These are phyloP conservation scores for Jasminum sambac DNA, from an alignment of 257 asterid species.

Conservation along the genomic window DNA sequence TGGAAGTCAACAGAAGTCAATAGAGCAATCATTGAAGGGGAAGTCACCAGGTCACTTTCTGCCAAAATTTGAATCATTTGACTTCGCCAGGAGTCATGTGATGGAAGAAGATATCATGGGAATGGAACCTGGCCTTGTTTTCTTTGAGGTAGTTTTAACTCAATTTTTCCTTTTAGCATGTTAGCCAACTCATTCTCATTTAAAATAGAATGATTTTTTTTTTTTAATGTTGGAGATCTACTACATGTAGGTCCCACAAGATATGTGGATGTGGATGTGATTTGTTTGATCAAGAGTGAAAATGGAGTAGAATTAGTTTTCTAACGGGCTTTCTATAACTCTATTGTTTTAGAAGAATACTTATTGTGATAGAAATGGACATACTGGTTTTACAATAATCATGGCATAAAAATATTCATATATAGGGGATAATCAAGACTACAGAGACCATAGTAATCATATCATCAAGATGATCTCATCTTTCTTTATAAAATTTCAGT, in stretches of 20 bases:
- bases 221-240: too few relatives aligned
- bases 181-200: too few relatives aligned
- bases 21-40: conserved; percentile 17
- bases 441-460: not conserved
- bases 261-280: too few relatives aligned
- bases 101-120: conserved; percentile 99
- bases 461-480: conserved; percentile 15
- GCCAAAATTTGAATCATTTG: conserved; percentile 80
- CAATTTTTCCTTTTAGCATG: not conserved
- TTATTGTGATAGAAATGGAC: conserved; percentile 11
- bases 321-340: too few relatives aligned
- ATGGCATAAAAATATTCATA: too few relatives aligned
- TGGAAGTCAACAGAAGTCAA: conserved; percentile 31
- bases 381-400: not conserved
- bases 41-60: conserved; percentile 33
- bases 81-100: conserved; percentile 73
- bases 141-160: conserved; percentile 73
- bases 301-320: too few relatives aligned
- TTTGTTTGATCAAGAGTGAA: too few relatives aligned
- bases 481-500: conserved; percentile 19
- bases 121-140: conserved; percentile 92
- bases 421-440: not conserved
- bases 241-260: too few relatives aligned
- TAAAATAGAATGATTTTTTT: too few relatives aligned
- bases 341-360: not conserved